Evolutionary conservation across 768 basidiomycete genomes (phyloP), one percentile per base, ranked within the genome.

Genomic region (Hebeloma cylindrosporum): DNA sequence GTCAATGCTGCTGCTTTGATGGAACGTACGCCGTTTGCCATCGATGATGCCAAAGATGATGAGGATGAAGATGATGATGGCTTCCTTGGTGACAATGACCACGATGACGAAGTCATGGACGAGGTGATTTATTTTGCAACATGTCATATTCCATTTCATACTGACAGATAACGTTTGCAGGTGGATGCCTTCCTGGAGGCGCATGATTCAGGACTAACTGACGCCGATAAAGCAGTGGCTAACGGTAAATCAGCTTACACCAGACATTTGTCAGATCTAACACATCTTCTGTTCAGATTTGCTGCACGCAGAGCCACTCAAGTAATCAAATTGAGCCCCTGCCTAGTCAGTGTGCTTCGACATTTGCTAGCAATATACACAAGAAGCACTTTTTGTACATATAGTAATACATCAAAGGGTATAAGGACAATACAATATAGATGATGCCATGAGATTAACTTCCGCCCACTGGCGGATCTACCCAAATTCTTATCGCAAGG

Each of bases 121-220:
- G 93, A 95, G 75, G 89, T 86, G 44, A 46, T 74, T 66, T 26
- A 17, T 33, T n/a, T n/a, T n/a, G n/a, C n/a, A n/a, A n/a, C n/a
- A n/a, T n/a, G n/a, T n/a, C n/a, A n/a, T 48, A 32, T 29, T 42
- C 23, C 33, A 23, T 31, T 8, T 42, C 37, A 38, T 9, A n/a
- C 43, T 39, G 22, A n/a, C 35, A 31, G 20, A 13, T 32, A 41
- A 10, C 16, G 39, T 10, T 33, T 31, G 14, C 52, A 87, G 84
- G 89, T 93, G 43, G 93, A 95, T 59, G 93, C 92, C 0, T 95
- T 95, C 77, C 71, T 97, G 32, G 93, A 96, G 58, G 93, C 90
- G 2, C 89, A 97, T 61, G 93, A 92, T 66, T 82, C 86, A 5
- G 88, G 89, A 13, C 69, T 92, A 41, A 82, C 84, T 3, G 85